Base-by-base conservation (phyloP, 2,329 filamentous ascomycete species). In the Stachybotrys chartarum region DNA sequence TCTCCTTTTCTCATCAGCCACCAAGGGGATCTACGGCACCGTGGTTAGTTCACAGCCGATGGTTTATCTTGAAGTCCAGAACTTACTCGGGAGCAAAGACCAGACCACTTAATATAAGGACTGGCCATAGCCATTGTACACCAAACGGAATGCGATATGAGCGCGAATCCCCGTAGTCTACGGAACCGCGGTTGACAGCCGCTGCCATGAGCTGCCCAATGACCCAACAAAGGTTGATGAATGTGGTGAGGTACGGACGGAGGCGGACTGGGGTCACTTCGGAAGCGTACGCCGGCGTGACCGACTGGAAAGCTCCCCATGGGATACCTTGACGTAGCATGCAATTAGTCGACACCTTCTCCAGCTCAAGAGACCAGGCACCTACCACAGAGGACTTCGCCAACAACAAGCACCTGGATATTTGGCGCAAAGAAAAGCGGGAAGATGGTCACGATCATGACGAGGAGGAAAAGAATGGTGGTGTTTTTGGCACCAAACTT, bases 171-270 rank as follows among this genome's bases (percentile, higher is more conserved):
- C 63, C 58, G 1, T 70, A 65, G 24, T 63, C 57, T 8, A 75
- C 63, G 5, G 78, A 72, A 6, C 67, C 72, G 42, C 73, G 72
- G 57, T 78, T 73, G 12, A 81, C 76, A 0, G 74, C 77, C 0
- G 75, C 73, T 0, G 74, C 73, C 50, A 80, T 71, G 59, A 83
- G 73, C 57, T 83, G 79, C 1, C 80, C 80, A 51, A 82, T 77
- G 3, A 80, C 77, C 76, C 79, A 83, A 59, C 79, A 82, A 66
- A 82, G 73, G 58, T 83, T 83, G 62, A 79, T 78, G 54, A 78
- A 81, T 0, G 76, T 78, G 0, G 79, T 82, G 3, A 83, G 70
- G 49, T 80, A 80, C 0, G 76, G 74, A 4, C 80, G 70, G 2
- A 83, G 72, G 2, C 74, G 74, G 50, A 72, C 65, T n/a, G 75